phyloP scores from a whole-genome alignment of 2,329 filamentous ascomycete species.

The Aureobasidium namibiae region DNA sequence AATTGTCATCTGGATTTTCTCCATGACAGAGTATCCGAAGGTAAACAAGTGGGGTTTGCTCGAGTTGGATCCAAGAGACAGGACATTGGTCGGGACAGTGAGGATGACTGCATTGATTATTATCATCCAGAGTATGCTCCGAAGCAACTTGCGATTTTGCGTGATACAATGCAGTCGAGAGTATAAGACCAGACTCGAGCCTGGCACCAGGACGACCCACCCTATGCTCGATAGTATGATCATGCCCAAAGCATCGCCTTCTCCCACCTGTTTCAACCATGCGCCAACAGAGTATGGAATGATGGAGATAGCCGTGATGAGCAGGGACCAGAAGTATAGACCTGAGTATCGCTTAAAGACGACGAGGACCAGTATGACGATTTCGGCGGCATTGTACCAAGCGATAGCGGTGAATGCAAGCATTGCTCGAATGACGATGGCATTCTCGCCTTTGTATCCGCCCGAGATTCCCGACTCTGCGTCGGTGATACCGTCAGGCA shows the following conservation, averaged over 20 bases:
- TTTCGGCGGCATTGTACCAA: constrained; percentile 36
- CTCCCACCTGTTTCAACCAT: constrained; percentile 35
- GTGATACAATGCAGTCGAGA: constrained; percentile 52
- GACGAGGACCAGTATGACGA: constrained; percentile 38
- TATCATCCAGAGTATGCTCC: constrained; percentile 49
- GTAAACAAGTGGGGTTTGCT: constrained; percentile 21
- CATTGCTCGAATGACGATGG: constrained; percentile 22
- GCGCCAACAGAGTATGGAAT: constrained; percentile 42
- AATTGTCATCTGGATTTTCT: constrained; percentile 37
- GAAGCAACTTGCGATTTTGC: constrained; percentile 41
- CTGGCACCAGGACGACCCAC: constrained; percentile 52
- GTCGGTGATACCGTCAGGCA: constrained; percentile 7
- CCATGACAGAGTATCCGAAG: constrained; percentile 33
- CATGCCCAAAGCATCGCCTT: constrained; percentile 24
- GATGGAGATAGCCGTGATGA: constrained; percentile 36
- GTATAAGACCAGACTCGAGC: constrained; percentile 54
- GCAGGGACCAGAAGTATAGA: constrained; percentile 43
- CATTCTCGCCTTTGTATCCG: constrained; percentile 21
- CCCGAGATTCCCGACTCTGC: constrained; percentile 6
- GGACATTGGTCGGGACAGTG: constrained; percentile 46
- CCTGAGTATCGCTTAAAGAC: constrained; percentile 41
- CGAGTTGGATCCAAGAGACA: constrained; percentile 47
- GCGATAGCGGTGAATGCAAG: constrained; percentile 23
- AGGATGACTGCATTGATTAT: constrained; percentile 45
- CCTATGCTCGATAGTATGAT: constrained; percentile 43